Evolutionary conservation across 169 alveolate genomes (phyloP), one percentile per base, ranked within the genome.

Genomic region (Cyclospora cayetanensis): DNA sequence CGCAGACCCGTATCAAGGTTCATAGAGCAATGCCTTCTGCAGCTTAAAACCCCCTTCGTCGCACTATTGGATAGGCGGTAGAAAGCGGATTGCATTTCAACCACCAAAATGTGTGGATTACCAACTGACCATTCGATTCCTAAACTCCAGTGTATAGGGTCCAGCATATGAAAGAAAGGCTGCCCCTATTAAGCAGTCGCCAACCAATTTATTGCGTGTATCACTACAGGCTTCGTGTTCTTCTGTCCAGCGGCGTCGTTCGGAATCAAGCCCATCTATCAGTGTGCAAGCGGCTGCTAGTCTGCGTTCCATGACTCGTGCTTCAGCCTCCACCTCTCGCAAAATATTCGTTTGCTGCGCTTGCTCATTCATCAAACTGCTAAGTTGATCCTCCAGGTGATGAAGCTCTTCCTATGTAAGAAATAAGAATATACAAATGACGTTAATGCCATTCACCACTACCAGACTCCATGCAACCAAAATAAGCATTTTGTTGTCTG

Each of bases 81-180:
- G n/a, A n/a, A n/a, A n/a, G n/a, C n/a, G n/a, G n/a, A n/a, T n/a
- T n/a, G n/a, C n/a, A n/a, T n/a, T n/a, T n/a, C n/a, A n/a, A n/a
- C n/a, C n/a, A n/a, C n/a, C n/a, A n/a, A n/a, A n/a, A n/a, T n/a
- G 60, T 11, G n/a, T 46, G 60, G 15, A 7, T 46, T 7, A 46
- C 31, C 37, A 43, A 46, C 88, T 41, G 29, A 97, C 97, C 99
- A 98, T 98, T 63, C 96, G 95, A 86, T 95, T 91, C 88, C 99
- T 95, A 92, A 97, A 97, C 80, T 96, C 97, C 76, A 94, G 96
- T 86, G 96, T 96, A 95, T 97, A 98, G 1, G 99, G 98, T 15
- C 99, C 99, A 35, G 98, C 96, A 79, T 98, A 97, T 39, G 98
- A 95, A 72, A 97, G 95, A 92, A 98, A 98, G 68, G 98, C 98